Conservation (phyloP, 164 flowering plant genomes). For the Umbilicus rupestris region DNA sequence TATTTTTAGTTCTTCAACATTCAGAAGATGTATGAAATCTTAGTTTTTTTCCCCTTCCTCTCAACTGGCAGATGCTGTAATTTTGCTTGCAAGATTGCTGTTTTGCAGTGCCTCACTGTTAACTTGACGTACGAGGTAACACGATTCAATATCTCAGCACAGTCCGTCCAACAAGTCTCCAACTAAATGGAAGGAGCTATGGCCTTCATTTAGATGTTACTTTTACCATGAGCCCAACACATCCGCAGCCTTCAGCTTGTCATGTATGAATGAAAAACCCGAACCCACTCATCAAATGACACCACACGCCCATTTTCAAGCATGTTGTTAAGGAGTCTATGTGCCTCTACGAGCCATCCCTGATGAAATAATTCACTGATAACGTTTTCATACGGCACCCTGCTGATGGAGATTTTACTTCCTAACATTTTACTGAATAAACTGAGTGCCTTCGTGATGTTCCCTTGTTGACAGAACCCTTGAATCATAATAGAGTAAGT, state of each 20-base stretch:
- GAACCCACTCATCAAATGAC: conserved; percentile 23
- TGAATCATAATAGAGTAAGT: conserved; percentile 22
- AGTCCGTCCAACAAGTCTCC: no score
- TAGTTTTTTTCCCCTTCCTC: no score
- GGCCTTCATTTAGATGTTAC: no score
- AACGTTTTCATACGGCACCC: conserved; percentile 17
- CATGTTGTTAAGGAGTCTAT: conserved; percentile 22
- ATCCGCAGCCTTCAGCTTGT: not conserved
- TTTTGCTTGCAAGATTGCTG: no score
- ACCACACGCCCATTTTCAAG: conserved; percentile 22
- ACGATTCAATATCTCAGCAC: no score
- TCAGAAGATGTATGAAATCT: no score
- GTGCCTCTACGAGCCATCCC: conserved; percentile 21
- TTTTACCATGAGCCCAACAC: no score
- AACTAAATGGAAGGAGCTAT: no score
- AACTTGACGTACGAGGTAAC: no score
- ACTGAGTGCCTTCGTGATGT: conserved; percentile 17
- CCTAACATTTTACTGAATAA: conserved; percentile 26
- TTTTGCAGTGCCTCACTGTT: no score
- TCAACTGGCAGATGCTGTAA: no score
- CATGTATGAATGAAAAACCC: not conserved
- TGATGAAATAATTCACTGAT: conserved; percentile 16
- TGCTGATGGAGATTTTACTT: conserved; percentile 12
- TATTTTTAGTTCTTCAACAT: no score
- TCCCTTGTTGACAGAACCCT: conserved; percentile 20